Evolutionary conservation across 108 stramenopile genomes (phyloP).

Genomic region (Fragilariopsis cylindrus): DNA sequence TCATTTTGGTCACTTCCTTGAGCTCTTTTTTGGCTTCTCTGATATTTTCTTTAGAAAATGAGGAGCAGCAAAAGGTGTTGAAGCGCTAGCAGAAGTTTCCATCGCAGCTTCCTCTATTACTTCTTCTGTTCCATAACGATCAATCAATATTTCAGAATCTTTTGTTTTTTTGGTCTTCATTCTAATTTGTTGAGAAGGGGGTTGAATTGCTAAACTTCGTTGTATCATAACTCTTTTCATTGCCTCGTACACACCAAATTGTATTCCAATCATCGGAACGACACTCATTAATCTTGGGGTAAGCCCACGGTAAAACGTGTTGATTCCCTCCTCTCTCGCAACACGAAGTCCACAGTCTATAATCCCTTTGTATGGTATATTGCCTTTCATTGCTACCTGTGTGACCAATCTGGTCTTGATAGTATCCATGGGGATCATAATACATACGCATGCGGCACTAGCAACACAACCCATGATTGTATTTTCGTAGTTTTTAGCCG

Average conservation of each 20-base stretch:
- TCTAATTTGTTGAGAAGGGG: background rate
- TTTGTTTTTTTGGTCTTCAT: conserved; percentile 39
- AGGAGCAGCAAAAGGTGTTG: conserved; percentile 82
- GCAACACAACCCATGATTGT: conserved; percentile 93
- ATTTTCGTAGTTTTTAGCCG: conserved; percentile 87
- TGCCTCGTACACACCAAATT: conserved; percentile 93
- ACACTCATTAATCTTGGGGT: conserved; percentile 92
- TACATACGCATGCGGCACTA: conserved; percentile 89
- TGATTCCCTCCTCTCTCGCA: conserved; percentile 86
- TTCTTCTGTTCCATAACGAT: conserved; percentile 33
- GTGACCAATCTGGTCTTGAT: conserved; percentile 95
- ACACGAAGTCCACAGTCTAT: conserved; percentile 89
- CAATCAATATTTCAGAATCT: background rate
- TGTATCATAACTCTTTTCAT: conserved; percentile 82
- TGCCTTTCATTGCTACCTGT: conserved; percentile 48
- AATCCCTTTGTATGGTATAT: conserved; percentile 88
- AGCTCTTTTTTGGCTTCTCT: background rate
- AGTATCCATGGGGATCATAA: conserved; percentile 99
- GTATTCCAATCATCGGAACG: conserved; percentile 98
- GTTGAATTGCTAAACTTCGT: conserved; percentile 23
- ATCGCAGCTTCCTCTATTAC: conserved; percentile 72
- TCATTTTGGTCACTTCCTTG: no score
- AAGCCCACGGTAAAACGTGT: conserved; percentile 91
- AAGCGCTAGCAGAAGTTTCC: conserved; percentile 84
- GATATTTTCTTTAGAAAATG: conserved; percentile 39